These are phyloP conservation scores for Adansonia gregorii DNA, from an alignment of 441 rosid species.

Conservation along the genomic window DNA sequence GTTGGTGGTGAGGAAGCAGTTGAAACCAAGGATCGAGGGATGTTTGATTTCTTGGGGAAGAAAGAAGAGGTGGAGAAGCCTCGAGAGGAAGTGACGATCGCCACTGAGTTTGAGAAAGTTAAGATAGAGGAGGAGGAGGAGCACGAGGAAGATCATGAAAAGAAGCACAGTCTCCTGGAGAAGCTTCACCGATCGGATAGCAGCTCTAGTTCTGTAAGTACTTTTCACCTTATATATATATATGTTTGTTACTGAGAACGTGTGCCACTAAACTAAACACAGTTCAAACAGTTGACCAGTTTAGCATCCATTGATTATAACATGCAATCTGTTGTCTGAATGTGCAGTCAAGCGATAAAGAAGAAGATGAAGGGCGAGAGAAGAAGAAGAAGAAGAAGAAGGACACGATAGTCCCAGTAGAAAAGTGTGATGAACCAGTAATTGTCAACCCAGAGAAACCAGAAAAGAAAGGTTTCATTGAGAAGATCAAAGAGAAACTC, in stretches of 20 bases:
- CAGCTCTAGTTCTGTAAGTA: conserved; percentile 87
- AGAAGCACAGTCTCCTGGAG: conserved; percentile 55
- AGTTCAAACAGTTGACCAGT: neutral
- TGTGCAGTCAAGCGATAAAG: conserved; percentile 81
- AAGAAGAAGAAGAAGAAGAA: conserved; percentile 49
- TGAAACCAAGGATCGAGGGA: conserved; percentile 64
- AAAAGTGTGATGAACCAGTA: neutral
- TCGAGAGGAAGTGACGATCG: conserved; percentile 51
- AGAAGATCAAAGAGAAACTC: conserved; percentile 59
- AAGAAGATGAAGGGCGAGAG: conserved; percentile 49
- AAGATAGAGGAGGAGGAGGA: conserved; percentile 35
- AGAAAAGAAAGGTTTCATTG: conserved; percentile 62
- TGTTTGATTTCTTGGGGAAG: conserved; percentile 71
- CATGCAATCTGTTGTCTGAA: neutral
- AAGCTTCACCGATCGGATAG: conserved; percentile 69
- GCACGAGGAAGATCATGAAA: conserved; percentile 44
- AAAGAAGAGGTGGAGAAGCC: conserved; percentile 55
- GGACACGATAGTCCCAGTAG: conserved; percentile 42
- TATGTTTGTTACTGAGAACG: too few species aligned
- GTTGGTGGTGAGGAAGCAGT: conserved; percentile 35
- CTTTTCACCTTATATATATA: neutral
- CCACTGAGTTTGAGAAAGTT: conserved; percentile 59
- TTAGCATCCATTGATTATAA: neutral
- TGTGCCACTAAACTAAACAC: neutral
- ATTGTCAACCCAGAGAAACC: neutral